phyloP scores from a whole-genome alignment of 2,329 filamentous ascomycete genomes.

The Fusarium bulbicola region DNA sequence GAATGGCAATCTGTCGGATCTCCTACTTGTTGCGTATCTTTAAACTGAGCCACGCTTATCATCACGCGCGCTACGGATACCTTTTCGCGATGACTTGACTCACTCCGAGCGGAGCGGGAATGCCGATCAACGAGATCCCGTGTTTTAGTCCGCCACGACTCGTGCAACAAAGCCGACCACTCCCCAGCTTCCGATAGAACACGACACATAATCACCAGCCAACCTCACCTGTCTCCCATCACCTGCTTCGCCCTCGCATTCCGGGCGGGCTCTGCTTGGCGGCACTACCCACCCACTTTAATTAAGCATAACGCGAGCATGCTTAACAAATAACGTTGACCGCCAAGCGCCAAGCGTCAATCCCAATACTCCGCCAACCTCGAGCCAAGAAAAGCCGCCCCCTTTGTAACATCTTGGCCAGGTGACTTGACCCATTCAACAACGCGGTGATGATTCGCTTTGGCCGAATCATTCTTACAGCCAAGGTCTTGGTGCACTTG shows the following conservation, averaged over 20 bases:
- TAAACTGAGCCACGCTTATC: background rate
- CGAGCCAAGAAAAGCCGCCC: constrained; percentile 12
- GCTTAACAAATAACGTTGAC: constrained; percentile 23
- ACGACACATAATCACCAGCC: too few species aligned
- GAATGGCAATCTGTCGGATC: background rate
- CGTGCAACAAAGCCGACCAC: too few species aligned
- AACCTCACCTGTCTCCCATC: background rate
- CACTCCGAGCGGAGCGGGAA: background rate
- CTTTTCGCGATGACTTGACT: too few species aligned
- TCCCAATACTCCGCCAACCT: constrained; percentile 1
- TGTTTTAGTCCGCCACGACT: background rate
- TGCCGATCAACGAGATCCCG: background rate
- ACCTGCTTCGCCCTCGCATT: background rate
- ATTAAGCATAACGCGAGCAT: constrained; percentile 22
- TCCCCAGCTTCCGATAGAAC: background rate
- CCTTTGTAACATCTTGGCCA: constrained; percentile 2
- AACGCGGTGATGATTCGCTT: background rate
- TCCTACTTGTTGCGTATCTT: background rate
- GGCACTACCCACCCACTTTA: background rate
- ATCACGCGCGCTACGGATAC: too few species aligned
- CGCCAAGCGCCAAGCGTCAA: constrained; percentile 37
- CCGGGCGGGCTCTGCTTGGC: constrained; percentile 3
- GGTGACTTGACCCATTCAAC: background rate
- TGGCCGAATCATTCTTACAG: background rate
- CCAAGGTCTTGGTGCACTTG: constrained; percentile 29